Base-by-base conservation (phyloP, 805 yeast species). In the Zygotorulaspora danielsina region DNA sequence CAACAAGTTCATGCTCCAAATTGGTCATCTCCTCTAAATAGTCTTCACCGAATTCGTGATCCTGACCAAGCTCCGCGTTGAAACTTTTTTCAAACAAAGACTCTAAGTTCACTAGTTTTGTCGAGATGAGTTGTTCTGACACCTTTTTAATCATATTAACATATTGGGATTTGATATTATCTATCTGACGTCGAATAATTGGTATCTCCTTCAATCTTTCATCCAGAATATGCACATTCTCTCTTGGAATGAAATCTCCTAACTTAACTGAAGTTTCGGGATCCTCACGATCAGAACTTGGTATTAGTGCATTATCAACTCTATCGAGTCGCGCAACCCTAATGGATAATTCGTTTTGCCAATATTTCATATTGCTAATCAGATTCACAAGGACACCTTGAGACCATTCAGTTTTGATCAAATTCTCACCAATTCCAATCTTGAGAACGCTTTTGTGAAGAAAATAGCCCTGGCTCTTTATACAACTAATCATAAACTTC, bases 1-100 rank as follows among this genome's bases (percentile, higher is more conserved):
- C 70, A 1, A 85, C 94, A 61, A 86, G 70, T 38, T 83, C 93
- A 42, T 72, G 70, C 38, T 86, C 95, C 34, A 78, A 54, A 1
- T 44, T 39, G 13, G 40, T 45, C 64, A 82, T 69, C 38, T 77
- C 81, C 11, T 31, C 34, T 2, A 53, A 49, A 26, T 39, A 37
- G 3, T 41, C 50, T n/a, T 64, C 65, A 5, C 59, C 48, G n/a
- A 52, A 28, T n/a, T 36, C 27, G 5, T 53, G 34, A 19, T 48
- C 42, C 3, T 48, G 54, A 16, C 55, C 40, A 12, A 59, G 49
- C 12, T 48, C 41, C 7, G 46, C 41, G 29, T 58, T 50, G 38
- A 61, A 52, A 31, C 49, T 36, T 41, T 54, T 26, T 28, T 54
- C 47, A 34, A 56, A 39, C 26, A 41, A 38, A n/a, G 32, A 33